A percentile compares a stretch with the other conserved stretches of the same genome.
phyloP scores from a whole-genome alignment of 2,329 filamentous ascomycete species.

The Madurella mycetomatis region DNA sequence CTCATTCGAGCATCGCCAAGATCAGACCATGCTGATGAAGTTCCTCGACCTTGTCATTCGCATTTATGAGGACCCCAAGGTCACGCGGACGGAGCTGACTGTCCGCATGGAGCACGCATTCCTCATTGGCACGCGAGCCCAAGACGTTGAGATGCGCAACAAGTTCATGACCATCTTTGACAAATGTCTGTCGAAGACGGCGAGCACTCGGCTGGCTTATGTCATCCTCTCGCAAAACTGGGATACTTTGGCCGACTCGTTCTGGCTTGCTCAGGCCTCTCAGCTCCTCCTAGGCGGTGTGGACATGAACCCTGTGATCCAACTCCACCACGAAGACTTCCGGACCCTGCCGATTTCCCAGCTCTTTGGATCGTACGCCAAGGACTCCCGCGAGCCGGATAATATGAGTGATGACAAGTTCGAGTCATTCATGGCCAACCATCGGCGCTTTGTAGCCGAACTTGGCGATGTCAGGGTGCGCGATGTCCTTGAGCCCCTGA shows the following conservation, averaged over 20 bases:
- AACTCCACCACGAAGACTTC: constrained; percentile 81
- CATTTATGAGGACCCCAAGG: constrained; percentile 97
- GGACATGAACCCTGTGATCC: constrained; percentile 74
- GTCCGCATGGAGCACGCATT: constrained; percentile 98
- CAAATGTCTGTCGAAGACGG: constrained; percentile 86
- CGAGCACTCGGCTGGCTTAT: constrained; percentile 82
- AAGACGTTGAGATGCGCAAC: constrained; percentile 94
- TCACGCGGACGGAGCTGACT: constrained; percentile 89
- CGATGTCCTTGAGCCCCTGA: constrained; percentile 84
- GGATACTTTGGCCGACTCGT: constrained; percentile 91
- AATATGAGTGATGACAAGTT: constrained; percentile 78
- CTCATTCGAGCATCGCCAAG: constrained; percentile 80
- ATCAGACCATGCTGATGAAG: constrained; percentile 81
- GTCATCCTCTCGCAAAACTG: constrained; percentile 91
- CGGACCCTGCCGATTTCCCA: constrained; percentile 68
- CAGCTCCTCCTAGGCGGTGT: constrained; percentile 88
- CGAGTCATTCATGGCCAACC: constrained; percentile 70
- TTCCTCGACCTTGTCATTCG: constrained; percentile 95
- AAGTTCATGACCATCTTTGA: constrained; percentile 97
- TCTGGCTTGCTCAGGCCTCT: constrained; percentile 93
- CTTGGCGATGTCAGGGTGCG: constrained; percentile 80
- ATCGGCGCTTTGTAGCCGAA: constrained; percentile 79
- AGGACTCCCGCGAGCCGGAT: constrained; percentile 60
- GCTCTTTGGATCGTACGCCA: constrained; percentile 67
- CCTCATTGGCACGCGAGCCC: constrained; percentile 86